Evolutionary conservation across 2,329 filamentous ascomycete species (phyloP).

Genomic region (Periconia digitata): DNA sequence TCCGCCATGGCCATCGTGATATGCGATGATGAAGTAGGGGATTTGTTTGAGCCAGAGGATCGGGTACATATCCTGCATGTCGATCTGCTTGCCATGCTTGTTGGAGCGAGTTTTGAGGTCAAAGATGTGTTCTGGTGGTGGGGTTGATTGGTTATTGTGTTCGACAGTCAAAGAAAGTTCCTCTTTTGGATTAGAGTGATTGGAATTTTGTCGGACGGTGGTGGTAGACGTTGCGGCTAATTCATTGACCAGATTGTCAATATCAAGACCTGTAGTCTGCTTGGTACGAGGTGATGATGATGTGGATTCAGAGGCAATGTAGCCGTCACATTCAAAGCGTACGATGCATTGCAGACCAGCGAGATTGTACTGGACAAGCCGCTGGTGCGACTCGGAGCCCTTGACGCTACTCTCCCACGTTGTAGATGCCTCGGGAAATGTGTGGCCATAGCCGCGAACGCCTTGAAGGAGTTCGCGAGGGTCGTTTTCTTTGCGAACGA

Average conservation of each 20-base stretch:
- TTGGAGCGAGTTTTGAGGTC: slow-evolving; percentile 55
- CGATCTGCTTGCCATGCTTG: slow-evolving; percentile 28
- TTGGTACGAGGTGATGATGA: neutral
- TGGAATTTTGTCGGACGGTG: too few species aligned
- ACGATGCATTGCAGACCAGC: slow-evolving; percentile 55
- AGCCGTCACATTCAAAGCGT: slow-evolving; percentile 63
- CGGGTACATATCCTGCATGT: slow-evolving; percentile 43
- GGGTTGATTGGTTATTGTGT: neutral
- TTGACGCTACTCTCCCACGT: slow-evolving; percentile 60
- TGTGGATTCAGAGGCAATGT: slow-evolving; percentile 34
- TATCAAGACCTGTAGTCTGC: neutral
- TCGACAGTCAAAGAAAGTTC: neutral
- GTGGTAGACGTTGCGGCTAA: neutral
- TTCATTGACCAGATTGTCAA: neutral
- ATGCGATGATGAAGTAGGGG: slow-evolving; percentile 55
- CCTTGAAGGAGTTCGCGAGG: slow-evolving; percentile 58
- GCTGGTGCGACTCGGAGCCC: slow-evolving; percentile 63
- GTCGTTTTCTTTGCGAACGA: slow-evolving; percentile 63
- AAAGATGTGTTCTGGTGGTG: slow-evolving; percentile 38
- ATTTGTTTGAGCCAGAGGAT: slow-evolving; percentile 56
- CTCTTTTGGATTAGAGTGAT: neutral
- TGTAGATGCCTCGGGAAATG: slow-evolving; percentile 68
- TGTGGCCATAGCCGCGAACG: slow-evolving; percentile 65
- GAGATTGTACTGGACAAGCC: slow-evolving; percentile 62
- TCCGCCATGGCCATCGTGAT: slow-evolving; percentile 45